Evolutionary conservation across 2,329 filamentous ascomycete species (phyloP), one percentile per base, ranked within the genome.

Genomic region (Pseudocercospora fijiensis): DNA sequence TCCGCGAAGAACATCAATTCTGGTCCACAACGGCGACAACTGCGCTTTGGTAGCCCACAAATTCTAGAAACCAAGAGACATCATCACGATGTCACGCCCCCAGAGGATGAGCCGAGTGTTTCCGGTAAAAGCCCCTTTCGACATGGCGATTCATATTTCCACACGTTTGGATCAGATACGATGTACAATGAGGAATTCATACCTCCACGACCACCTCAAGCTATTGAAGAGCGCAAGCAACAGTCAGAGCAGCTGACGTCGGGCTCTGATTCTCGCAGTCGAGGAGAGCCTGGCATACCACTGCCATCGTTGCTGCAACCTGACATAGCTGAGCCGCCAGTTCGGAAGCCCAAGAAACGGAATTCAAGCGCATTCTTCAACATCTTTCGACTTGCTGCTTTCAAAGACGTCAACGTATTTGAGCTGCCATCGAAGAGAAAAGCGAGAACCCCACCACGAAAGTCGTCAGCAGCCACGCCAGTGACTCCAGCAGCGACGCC

Each of bases 131-230:
- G 47, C 2, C 13, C 49, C 20, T 68, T 68, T 13, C 56, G 58
- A 13, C 67, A 67, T 33, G 67, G 64, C 9, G 65, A 70, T 24
- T 69, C 66, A 13, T 73, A 72, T 28, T 73, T 73, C 49, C 66
- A 65, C 5, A 70, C 69, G 2, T 71, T 71, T 33, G 66, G 58
- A 3, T 63, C 69, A 11, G 66, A 70, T 16, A 65, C 61, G 1
- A 65, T 65, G 24, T 63, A 62, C 27, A 63, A 51, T 27, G 67
- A 69, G 41, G 69, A 68, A n/a, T 69, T 67, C 27, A 52, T 66
- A 4, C 66, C 68, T 7, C 27, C 53, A 27, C 58, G 22, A 43
- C 57, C 59, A 24, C 63, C 59, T 13, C 18, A 43, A 4, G 3
- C 47, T 4, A 24, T 43, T 16, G 58, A 22, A n/a, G 62, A 64